phyloP scores from a whole-genome alignment of 192 early-diverging fungal genomes.

The Umbelopsis isabellina region DNA sequence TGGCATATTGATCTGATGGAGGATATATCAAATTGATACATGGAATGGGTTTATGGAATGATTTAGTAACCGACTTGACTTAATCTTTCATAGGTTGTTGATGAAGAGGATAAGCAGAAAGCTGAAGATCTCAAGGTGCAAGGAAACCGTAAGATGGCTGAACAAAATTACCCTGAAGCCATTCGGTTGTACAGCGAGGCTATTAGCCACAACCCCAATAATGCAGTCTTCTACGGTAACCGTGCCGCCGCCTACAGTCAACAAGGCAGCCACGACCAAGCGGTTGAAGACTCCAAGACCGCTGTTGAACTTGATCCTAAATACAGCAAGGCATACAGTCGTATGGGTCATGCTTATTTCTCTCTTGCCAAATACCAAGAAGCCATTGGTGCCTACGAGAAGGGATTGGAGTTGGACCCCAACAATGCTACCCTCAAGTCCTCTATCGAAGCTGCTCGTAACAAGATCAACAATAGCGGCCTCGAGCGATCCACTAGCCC shows the following conservation, averaged over 20 bases:
- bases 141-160: constrained; percentile 82
- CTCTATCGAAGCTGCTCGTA: constrained; percentile 70
- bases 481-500: constrained; percentile 32
- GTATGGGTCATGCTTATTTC: constrained; percentile 93
- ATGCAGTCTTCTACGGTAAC: constrained; percentile 98
- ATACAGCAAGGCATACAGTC: constrained; percentile 93
- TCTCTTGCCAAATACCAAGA: constrained; percentile 82
- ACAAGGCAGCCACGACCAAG: constrained; percentile 81
- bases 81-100: too few relatives aligned
- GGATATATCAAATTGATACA: background rate
- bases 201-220: constrained; percentile 78
- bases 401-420: constrained; percentile 84
- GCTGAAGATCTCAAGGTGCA: constrained; percentile 89
- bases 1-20: background rate
- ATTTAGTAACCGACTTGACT: constrained; percentile 26
- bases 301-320: constrained; percentile 84
- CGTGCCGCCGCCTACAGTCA: constrained; percentile 96
- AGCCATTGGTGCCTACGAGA: constrained; percentile 89
- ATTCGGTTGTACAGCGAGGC: constrained; percentile 91
- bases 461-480: constrained; percentile 46
- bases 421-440: constrained; percentile 80
- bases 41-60: too few relatives aligned
- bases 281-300: constrained; percentile 85
- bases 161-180: constrained; percentile 84
- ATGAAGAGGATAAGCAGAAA: constrained; percentile 67